Conservation (phyloP, 108 stramenopile genomes). For the Nannochloropsis salina region DNA sequence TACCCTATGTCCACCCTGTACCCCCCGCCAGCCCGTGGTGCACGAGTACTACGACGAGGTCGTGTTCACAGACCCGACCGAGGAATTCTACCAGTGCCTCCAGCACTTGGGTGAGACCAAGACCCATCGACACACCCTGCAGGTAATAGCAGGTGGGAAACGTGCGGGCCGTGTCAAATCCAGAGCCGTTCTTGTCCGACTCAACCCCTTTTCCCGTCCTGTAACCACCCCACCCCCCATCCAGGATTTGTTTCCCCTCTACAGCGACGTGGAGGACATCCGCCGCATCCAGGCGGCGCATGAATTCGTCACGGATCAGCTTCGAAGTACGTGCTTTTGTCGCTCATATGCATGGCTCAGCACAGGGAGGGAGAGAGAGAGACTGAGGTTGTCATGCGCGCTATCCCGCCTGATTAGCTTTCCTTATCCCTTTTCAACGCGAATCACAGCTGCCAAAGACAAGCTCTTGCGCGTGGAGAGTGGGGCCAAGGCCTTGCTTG, state of each 20-base stretch:
- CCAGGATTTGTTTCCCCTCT: constrained; percentile 47
- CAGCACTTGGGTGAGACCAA: constrained; percentile 37
- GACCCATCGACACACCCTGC: constrained; percentile 34
- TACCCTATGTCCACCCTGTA: background rate
- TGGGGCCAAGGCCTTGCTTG: background rate
- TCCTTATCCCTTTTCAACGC: background rate
- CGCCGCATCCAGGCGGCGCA: constrained; percentile 44
- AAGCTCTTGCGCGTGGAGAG: constrained; percentile 6
- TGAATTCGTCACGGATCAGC: constrained; percentile 45
- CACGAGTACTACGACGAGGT: constrained; percentile 90
- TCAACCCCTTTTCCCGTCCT: too few relatives aligned
- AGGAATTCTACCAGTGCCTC: constrained; percentile 49
- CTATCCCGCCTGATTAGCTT: background rate
- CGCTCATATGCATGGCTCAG: background rate
- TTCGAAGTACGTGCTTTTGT: constrained; percentile 28
- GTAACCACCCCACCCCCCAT: background rate
- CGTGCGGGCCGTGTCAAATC: background rate
- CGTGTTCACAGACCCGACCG: constrained; percentile 69
- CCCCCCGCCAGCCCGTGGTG: constrained; percentile 67
- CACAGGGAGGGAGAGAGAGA: too few relatives aligned
- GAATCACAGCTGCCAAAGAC: background rate
- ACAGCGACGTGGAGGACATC: constrained; percentile 46
- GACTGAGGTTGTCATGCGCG: background rate
- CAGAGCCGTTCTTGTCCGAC: too few relatives aligned
- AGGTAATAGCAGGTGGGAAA: background rate